Evolutionary conservation across 1,284 basidiomycete genomes (phyloP).

Genomic region (Rhodotorula sp.): DNA sequence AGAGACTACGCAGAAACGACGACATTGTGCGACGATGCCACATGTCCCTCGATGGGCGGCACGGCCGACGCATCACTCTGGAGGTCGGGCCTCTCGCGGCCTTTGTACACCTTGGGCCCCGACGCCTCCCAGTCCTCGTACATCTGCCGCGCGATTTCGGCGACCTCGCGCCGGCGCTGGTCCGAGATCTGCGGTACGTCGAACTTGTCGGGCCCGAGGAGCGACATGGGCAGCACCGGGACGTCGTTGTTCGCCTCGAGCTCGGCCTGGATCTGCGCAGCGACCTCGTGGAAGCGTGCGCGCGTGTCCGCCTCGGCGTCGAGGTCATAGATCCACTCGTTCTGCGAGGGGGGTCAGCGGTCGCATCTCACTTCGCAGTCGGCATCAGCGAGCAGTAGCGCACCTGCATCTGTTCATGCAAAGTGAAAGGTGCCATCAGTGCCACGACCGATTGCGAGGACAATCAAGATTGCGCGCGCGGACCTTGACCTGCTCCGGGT

Average conservation of each 20-base stretch:
- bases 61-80: background rate
- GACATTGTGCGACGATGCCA: too few species aligned
- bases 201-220: slow-evolving; percentile 14
- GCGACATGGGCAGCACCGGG: slow-evolving; percentile 2
- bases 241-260: background rate
- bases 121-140: background rate
- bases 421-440: background rate
- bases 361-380: background rate
- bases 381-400: background rate
- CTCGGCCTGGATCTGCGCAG: slow-evolving; percentile 4
- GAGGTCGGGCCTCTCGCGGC: background rate
- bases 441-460: background rate
- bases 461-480: background rate
- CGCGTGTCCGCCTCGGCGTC: slow-evolving; percentile 9
- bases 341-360: background rate
- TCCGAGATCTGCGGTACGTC: slow-evolving; percentile 9
- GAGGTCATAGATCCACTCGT: slow-evolving; percentile 5
- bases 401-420: too few species aligned
- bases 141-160: background rate
- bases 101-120: background rate
- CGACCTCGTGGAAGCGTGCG: background rate
- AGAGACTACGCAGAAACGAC: too few species aligned
- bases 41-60: background rate
- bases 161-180: background rate
- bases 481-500: slow-evolving; percentile 2